Base-by-base conservation (phyloP, 2,329 filamentous ascomycete species). In the Cercospora citrullina region DNA sequence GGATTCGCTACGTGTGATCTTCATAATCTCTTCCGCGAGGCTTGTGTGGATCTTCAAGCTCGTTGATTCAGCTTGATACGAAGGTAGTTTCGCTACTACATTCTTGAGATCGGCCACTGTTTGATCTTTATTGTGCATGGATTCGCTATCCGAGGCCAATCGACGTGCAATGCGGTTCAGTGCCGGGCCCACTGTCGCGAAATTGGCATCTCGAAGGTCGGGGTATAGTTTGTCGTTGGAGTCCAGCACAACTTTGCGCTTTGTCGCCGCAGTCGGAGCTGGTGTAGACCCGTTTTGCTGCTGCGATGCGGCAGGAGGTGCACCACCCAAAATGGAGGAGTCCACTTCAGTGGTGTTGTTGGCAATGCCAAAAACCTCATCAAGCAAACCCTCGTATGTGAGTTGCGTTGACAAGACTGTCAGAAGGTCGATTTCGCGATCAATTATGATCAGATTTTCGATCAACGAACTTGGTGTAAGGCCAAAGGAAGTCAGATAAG, bases 341-440 rank as follows among this genome's bases (percentile, higher is more conserved):
- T 98, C 94, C 23, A 98, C 89, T 77, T 98, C 95, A 42, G 92
- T 90, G 77, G 96, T 93, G 76, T 96, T 98, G 76, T 97, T 91
- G 72, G 92, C 88, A 69, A 99, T 96, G 33, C 91, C 90, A 77
- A 96, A 96, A 16, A 95, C 86, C 78, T 99, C 95, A 76, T 99
- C 96, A 64, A 99, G 90, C 28, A 99, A 84, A 3, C 95, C 95
- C 81, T 99, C 94, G 76, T 99, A 99, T 1, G 95, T 99, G 69
- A 99, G 83, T 78, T 99, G 95, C 0, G 94, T 98, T 64, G 99
- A 89, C 16, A 99, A 85, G 0, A 91, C 90, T 0, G 95, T 97
- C 16, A 94, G 92, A 75, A 95, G 93, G 79, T 99, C 95, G 65
- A 97, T 91, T 77, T 97, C 94, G 60, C 95, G 91, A 79, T 99